Conservation (phyloP, 2,329 filamentous ascomycete species). For the Arthrobotrys musiformis region DNA sequence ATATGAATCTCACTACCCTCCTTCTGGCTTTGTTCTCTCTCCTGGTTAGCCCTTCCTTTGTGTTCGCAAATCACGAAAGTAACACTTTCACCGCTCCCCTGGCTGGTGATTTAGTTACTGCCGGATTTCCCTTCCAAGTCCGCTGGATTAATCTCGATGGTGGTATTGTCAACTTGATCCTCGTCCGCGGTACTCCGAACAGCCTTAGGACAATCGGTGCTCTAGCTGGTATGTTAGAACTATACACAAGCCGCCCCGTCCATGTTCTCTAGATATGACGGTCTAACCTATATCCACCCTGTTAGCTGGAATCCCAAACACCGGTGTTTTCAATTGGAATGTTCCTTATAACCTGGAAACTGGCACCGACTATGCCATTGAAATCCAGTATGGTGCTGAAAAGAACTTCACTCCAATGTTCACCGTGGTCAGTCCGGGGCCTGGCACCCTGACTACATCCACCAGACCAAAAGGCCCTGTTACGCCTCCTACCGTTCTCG, state of each 20-base stretch:
- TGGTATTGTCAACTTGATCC: constrained; percentile 54
- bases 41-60: constrained; percentile 38
- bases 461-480: not conserved
- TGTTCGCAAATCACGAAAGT: constrained; percentile 13
- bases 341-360: constrained; percentile 42
- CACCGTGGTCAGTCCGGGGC: constrained; percentile 38
- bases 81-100: constrained; percentile 50
- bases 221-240: constrained; percentile 57
- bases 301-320: constrained; percentile 57
- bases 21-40: constrained; percentile 31
- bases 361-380: constrained; percentile 57
- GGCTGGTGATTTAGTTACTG: constrained; percentile 42
- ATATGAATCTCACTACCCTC: constrained; percentile 48
- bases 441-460: not conserved
- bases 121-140: constrained; percentile 38
- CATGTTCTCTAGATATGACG: not conserved
- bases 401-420: constrained; percentile 59
- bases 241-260: not conserved
- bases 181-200: constrained; percentile 56
- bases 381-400: constrained; percentile 56
- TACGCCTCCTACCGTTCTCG: constrained; percentile 10
- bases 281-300: not conserved
- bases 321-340: constrained; percentile 58
- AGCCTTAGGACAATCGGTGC: constrained; percentile 51
- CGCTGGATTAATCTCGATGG: constrained; percentile 52